Base-by-base conservation (phyloP, 2,329 filamentous ascomycete species). In the Incumbomyces lentus region DNA sequence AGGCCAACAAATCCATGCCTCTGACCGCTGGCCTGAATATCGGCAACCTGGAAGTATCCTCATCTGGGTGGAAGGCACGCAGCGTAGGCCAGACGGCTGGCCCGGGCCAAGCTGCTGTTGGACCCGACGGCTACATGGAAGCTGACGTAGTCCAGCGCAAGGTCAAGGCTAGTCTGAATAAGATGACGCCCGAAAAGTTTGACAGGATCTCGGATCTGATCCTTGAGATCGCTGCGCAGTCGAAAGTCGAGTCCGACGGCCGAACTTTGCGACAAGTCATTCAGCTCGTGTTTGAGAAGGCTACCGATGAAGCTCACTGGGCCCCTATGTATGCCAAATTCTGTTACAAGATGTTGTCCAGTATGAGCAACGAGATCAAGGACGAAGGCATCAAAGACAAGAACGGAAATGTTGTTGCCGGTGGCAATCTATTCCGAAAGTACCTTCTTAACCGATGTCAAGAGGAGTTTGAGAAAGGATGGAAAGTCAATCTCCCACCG, bases 101-200 rank as follows among this genome's bases (percentile, higher is more conserved):
- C 22, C 8, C 22, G 22, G 22, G 22, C 22, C 67, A 72, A 47
- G 67, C 71, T 53, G 64, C 71, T 49, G 65, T 69, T 56, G 71
- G 70, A 52, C 69, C 68, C 47, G 71, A 73, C 7, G 70, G 71
- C 42, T 75, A 86, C 58, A 78, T 96, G 70, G 80, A 93, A 55
- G 90, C 92, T 18, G 86, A 90, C 59, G 80, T 92, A 73, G 92
- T 98, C 49, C 92, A 98, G 72, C 83, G 90, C 58, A 98, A 98
- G 81, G 92, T 98, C 64, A 98, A 98, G 81, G 84, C 88, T 54
- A 86, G 86, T 51, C 74, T 98, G 60, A 98, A 98, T 81, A 98
- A 98, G 83, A 96, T 98, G 92, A 96, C 92, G 0, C 92, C 92
- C 0, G 92, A 98, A 70, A 98, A 96, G 63, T 98, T 98, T 60